Conservation (phyloP, 2,329 filamentous ascomycete species). For the Hypoxylon sp. region DNA sequence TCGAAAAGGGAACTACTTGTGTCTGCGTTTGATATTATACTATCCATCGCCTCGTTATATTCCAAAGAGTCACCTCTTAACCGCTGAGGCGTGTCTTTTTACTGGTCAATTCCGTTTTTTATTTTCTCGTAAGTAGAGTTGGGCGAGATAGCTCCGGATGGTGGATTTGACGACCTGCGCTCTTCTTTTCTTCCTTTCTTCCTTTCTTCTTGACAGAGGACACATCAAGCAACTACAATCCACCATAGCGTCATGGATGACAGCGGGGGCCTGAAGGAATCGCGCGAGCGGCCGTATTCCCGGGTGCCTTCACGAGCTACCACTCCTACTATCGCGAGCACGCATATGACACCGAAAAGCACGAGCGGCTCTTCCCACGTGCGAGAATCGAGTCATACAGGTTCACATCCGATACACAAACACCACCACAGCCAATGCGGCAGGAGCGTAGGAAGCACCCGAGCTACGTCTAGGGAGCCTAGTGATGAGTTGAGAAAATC, state of each 20-base stretch:
- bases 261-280: slow-evolving; percentile 43
- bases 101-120: not conserved
- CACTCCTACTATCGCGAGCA: slow-evolving; percentile 57
- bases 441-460: slow-evolving; percentile 55
- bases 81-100: not conserved
- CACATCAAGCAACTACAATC: slow-evolving; percentile 7
- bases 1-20: slow-evolving; percentile 17
- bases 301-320: slow-evolving; percentile 64
- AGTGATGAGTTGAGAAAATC: slow-evolving; percentile 61
- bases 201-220: not conserved
- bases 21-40: slow-evolving; percentile 10
- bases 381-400: slow-evolving; percentile 56
- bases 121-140: not conserved
- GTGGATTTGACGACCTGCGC: slow-evolving; percentile 4
- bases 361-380: slow-evolving; percentile 61
- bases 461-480: slow-evolving; percentile 59
- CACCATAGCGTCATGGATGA: slow-evolving; percentile 48
- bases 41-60: slow-evolving; percentile 1
- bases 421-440: slow-evolving; percentile 60
- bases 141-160: not conserved
- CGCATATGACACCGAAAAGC: slow-evolving; percentile 60
- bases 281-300: slow-evolving; percentile 53
- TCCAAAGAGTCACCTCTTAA: not conserved
- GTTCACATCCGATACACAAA: slow-evolving; percentile 58
- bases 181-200: not conserved